phyloP scores from a whole-genome alignment of 176 grass and related monocot species.

The Oryza coarctata region DNA sequence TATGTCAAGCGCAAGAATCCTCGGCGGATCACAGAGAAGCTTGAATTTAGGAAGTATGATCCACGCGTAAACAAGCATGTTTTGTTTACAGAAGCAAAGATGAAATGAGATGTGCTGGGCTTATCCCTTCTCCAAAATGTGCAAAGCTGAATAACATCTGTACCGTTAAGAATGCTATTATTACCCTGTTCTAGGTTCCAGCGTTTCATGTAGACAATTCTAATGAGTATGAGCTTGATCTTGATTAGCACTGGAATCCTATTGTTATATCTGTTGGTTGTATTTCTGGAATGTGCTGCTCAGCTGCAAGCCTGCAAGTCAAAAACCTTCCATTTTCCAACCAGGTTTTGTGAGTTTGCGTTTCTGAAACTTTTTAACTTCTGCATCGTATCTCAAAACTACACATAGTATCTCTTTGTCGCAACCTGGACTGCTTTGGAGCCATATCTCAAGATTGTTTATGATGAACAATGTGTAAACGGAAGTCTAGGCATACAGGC shows the following conservation, averaged over 20 bases:
- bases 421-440: too few species aligned
- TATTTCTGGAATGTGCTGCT: not conserved
- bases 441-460: too few species aligned
- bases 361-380: not conserved
- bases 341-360: not conserved
- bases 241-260: not conserved
- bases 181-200: not conserved
- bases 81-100: constrained; percentile 77
- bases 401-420: too few species aligned
- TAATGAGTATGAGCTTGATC: not conserved
- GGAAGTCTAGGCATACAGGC: too few species aligned
- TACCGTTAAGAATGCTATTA: not conserved
- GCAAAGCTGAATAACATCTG: not conserved
- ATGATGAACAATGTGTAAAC: too few species aligned
- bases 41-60: constrained; percentile 74
- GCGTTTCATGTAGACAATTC: not conserved
- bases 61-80: constrained; percentile 70
- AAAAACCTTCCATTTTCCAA: too few species aligned
- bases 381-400: too few species aligned
- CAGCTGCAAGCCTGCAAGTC: not conserved
- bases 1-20: constrained; percentile 78
- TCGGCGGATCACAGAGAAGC: constrained; percentile 61
- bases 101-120: constrained; percentile 40
- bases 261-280: not conserved
- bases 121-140: not conserved